Conservation (phyloP, 2,329 filamentous ascomycete genomes). For the Thielaviopsis ethacetica region DNA sequence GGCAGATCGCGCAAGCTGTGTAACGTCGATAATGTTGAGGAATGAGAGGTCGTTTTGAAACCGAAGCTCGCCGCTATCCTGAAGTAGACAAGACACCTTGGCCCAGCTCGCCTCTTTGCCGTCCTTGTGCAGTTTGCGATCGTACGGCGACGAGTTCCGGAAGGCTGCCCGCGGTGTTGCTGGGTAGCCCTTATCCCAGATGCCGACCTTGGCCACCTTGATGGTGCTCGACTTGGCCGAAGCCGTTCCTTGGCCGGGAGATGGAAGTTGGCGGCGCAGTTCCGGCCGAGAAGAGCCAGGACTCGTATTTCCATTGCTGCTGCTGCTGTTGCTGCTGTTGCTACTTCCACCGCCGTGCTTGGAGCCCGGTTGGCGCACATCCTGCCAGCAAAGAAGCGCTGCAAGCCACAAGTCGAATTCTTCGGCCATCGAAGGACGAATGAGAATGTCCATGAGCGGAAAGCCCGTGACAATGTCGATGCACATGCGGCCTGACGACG, state of each 20-base stretch:
- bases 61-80: conserved; percentile 89
- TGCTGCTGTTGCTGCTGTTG: neutral
- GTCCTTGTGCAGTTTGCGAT: conserved; percentile 28
- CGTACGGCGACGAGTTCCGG: conserved; percentile 39
- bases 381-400: conserved; percentile 67
- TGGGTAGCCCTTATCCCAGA: conserved; percentile 68
- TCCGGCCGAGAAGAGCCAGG: conserved; percentile 24
- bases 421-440: conserved; percentile 45
- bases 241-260: conserved; percentile 5
- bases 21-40: conserved; percentile 70
- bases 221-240: conserved; percentile 53
- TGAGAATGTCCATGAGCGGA: conserved; percentile 32
- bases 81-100: conserved; percentile 77
- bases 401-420: conserved; percentile 70
- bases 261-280: conserved; percentile 22
- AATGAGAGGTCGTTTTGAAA: conserved; percentile 69
- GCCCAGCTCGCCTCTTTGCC: conserved; percentile 40
- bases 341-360: conserved; percentile 30
- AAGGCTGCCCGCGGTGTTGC: conserved; percentile 38
- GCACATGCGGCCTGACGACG: conserved; percentile 4
- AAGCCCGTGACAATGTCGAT: conserved; percentile 8
- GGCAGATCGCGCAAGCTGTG: conserved; percentile 74
- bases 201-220: conserved; percentile 79
- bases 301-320: conserved; percentile 16
- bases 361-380: conserved; percentile 44